phyloP scores from a whole-genome alignment of 148 eudicot species.

The Dysphania ambrosioides region DNA sequence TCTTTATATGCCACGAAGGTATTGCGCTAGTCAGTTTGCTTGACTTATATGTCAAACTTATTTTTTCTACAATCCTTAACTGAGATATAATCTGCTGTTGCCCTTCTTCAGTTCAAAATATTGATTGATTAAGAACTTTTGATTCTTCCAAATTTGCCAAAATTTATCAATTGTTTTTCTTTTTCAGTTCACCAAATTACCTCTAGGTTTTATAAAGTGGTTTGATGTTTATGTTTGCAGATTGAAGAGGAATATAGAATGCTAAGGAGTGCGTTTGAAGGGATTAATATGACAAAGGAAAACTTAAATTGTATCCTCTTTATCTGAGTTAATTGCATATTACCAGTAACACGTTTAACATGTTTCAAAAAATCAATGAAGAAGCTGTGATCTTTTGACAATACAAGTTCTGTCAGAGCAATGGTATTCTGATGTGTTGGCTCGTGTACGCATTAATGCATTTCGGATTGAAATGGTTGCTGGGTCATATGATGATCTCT shows the following conservation, averaged over 20 bases:
- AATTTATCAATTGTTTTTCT: not conserved
- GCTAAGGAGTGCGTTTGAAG: slow-evolving; percentile 57
- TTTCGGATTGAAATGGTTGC: slow-evolving; percentile 77
- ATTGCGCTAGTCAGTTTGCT: not conserved
- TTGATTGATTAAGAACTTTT: not conserved
- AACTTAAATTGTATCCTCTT: slow-evolving; percentile 68
- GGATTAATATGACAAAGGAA: slow-evolving; percentile 38
- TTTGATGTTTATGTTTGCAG: slow-evolving; percentile 37
- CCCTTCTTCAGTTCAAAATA: not conserved
- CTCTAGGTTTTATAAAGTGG: not conserved
- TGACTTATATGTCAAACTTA: not conserved
- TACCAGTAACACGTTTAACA: not conserved
- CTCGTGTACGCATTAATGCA: slow-evolving; percentile 84
- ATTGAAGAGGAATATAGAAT: slow-evolving; percentile 65
- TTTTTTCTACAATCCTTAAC: not conserved
- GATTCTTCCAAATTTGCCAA: not conserved
- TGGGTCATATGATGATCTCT: slow-evolving; percentile 65
- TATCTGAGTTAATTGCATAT: slow-evolving; percentile 6
- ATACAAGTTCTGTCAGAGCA: slow-evolving; percentile 68
- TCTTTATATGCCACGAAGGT: not conserved
- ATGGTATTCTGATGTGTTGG: slow-evolving; percentile 79
- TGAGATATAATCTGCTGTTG: not conserved
- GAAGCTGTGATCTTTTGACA: slow-evolving; percentile 26
- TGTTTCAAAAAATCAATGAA: not conserved
- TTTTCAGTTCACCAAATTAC: not conserved